A percentile compares a stretch with the other conserved stretches of the same genome.
phyloP scores from a whole-genome alignment of 768 basidiomycete species.

The Tremella mesenterica region DNA sequence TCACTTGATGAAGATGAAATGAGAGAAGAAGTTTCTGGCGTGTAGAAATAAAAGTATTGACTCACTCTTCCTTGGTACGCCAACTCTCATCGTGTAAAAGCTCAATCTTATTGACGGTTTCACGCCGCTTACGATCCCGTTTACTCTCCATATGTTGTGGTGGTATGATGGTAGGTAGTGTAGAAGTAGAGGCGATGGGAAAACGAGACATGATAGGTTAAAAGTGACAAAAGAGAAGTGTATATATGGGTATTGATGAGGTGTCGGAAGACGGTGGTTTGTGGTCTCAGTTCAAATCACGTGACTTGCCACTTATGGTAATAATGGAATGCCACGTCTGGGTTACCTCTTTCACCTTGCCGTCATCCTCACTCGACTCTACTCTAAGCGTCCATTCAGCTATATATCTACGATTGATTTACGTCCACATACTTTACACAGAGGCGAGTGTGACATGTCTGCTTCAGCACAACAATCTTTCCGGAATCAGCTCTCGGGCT shows the following conservation, averaged over 20 bases:
- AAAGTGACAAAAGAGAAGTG: background rate
- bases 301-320: no score
- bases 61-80: slow-evolving; percentile 43
- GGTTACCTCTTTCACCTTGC: background rate
- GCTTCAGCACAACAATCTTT: slow-evolving; percentile 35
- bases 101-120: slow-evolving; percentile 48
- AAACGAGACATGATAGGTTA: no score
- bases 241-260: background rate
- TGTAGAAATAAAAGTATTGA: background rate
- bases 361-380: background rate
- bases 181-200: background rate
- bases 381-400: background rate
- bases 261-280: background rate
- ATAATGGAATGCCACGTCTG: background rate
- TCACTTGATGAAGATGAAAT: no score
- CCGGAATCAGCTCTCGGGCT: slow-evolving; percentile 41
- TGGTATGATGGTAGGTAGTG: slow-evolving; percentile 29
- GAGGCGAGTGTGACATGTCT: no score
- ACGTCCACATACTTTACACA: background rate
- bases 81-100: slow-evolving; percentile 45
- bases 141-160: slow-evolving; percentile 40
- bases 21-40: slow-evolving; percentile 39
- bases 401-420: background rate
- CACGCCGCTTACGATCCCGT: slow-evolving; percentile 46
- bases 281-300: background rate